Evolutionary conservation across 129 eudicot species (phyloP).

Genomic region (sunflower (Helianthus annuus)): DNA sequence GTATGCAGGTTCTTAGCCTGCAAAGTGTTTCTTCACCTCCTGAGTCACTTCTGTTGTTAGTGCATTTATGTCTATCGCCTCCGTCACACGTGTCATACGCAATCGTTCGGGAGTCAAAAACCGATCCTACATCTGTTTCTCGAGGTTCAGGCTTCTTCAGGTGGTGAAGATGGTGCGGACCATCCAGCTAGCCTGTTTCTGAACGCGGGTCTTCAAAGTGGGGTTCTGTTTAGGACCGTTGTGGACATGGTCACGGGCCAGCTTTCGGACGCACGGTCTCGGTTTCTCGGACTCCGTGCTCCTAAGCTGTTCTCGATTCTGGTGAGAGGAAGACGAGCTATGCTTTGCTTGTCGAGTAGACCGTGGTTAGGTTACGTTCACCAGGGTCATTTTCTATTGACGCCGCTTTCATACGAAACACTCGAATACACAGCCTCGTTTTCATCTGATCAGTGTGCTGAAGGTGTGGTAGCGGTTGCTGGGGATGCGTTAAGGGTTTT

Average conservation of each 20-base stretch:
- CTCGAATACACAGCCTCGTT: conserved; percentile 95
- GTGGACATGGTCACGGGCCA: conserved; percentile 99
- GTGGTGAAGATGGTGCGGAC: conserved; percentile 99
- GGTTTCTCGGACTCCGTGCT: conserved; percentile 88
- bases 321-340: conserved; percentile 89
- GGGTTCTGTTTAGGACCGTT: conserved; percentile 91
- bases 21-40: conserved; percentile 98
- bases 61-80: too few relatives aligned
- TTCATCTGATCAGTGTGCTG: conserved; percentile 99
- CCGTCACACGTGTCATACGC: too few relatives aligned
- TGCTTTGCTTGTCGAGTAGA: conserved; percentile 97
- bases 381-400: conserved; percentile 93
- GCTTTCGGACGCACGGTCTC: conserved; percentile 95
- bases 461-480: conserved; percentile 99
- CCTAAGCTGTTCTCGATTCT: conserved; percentile 88
- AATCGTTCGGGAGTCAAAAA: too few relatives aligned
- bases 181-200: conserved; percentile 96
- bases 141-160: conserved; percentile 94
- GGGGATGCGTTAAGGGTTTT: conserved; percentile 95
- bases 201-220: conserved; percentile 90
- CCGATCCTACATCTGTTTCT: too few relatives aligned
- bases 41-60: conserved; percentile 93
- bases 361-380: conserved; percentile 99
- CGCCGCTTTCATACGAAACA: conserved; percentile 89
- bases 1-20: conserved; percentile 87